Base-by-base conservation (phyloP, 192 early-diverging fungal genomes). In the Dissophora globulifera region DNA sequence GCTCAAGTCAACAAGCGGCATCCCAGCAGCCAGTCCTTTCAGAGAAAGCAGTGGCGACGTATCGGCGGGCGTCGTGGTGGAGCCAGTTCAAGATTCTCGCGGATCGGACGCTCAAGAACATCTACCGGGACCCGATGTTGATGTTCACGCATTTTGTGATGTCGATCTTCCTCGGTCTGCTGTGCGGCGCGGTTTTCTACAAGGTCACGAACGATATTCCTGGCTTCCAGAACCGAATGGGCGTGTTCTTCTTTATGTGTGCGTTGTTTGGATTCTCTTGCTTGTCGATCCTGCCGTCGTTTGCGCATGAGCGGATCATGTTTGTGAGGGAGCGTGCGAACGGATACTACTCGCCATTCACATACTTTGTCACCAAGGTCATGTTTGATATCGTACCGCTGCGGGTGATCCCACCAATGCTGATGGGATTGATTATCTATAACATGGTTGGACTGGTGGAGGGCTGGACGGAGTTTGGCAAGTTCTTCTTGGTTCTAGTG, bases 51-150 rank as follows among this genome's bases (percentile, higher is more conserved):
- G 55, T 86, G 0, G 74, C 74, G 10, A 75, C 82, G 0, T 82
- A 86, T 59, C 74, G 79, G 50, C 71, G 90, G 11, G 84, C 92
- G 2, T 81, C 83, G 4, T 85, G 84, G 72, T 83, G 79, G 53
- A 88, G 84, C 0, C 92, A 94, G 59, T 91, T 93, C 79, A 78
- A 68, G 38, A 91, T 95, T 57, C 78, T 95, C 9, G 84, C 87
- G 12, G 85, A 88, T 33, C 79, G 94, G 46, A 92, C 92, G 12
- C 85, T 93, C 64, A 93, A 93, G 76, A 94, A 94, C 69, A 79
- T 95, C 10, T 90, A 92, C 52, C 85, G 94, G 19, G 93, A 93
- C 54, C 92, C 92, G 2, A 84, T 88, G 82, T 67, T 95, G 50
- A 84, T 95, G 78, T 78, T 86, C 27, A 84, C 89, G 43, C 94